A percentile compares a stretch with the other conserved stretches of the same genome.
These are phyloP conservation scores for Penstemon newberryi DNA, from an alignment of 257 asterid genomes.

Conservation along the genomic window DNA sequence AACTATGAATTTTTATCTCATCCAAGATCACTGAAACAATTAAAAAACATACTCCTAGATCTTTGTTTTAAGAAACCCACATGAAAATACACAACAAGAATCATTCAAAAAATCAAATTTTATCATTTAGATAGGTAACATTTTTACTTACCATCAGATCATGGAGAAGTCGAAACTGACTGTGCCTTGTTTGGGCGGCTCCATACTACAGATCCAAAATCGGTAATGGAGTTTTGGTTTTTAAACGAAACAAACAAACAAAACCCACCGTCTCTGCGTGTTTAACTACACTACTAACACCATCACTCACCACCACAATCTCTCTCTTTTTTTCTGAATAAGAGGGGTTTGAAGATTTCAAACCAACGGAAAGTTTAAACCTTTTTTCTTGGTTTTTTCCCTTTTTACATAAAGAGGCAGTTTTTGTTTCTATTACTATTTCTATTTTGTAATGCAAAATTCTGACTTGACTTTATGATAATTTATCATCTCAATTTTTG, in stretches of 20 bases:
- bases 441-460: too few species aligned
- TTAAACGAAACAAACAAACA: slow-evolving; percentile 9
- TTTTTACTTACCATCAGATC: slow-evolving; percentile 32
- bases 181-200: slow-evolving; percentile 15
- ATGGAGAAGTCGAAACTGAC: slow-evolving; percentile 14
- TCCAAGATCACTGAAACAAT: slow-evolving; percentile 15
- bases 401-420: neutral
- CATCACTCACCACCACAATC: neutral
- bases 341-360: slow-evolving; percentile 28
- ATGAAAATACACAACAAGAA: neutral
- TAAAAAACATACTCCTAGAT: slow-evolving; percentile 22
- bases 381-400: neutral
- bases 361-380: slow-evolving; percentile 9
- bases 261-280: neutral
- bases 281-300: neutral
- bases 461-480: too few species aligned
- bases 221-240: slow-evolving; percentile 21
- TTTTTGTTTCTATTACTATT: neutral
- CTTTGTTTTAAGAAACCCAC: slow-evolving; percentile 11
- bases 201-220: slow-evolving; percentile 32
- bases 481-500: too few species aligned
- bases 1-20: neutral
- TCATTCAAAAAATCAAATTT: slow-evolving; percentile 7
- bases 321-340: neutral
- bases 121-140: neutral